Evolutionary conservation across 2,329 filamentous ascomycete genomes (phyloP), one percentile per base, ranked within the genome.

Genomic region (Fusarium siculi): DNA sequence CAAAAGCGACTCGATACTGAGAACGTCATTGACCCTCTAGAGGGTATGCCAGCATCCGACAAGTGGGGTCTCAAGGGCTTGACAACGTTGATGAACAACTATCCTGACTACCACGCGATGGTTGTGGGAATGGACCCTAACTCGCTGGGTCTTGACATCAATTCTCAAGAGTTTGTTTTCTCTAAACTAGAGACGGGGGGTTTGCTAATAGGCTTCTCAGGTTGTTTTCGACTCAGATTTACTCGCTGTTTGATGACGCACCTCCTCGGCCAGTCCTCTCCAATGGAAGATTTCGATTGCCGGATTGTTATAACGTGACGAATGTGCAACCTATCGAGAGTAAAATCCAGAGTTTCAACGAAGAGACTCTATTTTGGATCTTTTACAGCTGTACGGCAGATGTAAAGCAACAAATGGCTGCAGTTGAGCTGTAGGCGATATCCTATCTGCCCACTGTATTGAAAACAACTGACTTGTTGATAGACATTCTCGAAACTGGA

Each of bases 341-440:
- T 74, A 92, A 92, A 80, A 90, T 92, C 54, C 84, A 85, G 44
- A 91, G 87, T 71, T 92, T 92, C 80, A 92, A 91, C 73, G 90
- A 92, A 71, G 90, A 92, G 80, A 91, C 90, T 1, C 81, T 92
- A 53, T 89, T 92, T 80, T 91, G 89, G 86, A 92, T 92, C 72
- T 92, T 92, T 77, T 92, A 92, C 80, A 91, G 88, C 80, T 91
- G 88, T 67, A 89, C 90, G 12, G 84, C 87, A 49, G 90, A 92
- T 75, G 78, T 87, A 40, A 89, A 91, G 79, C 90, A 92, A 78
- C 87, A 90, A 53, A 82, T 91, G 81, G 90, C 90, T 6, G 90
- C 90, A 1, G 83, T 86, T 44, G 89, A 92, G 78, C 83, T 92
- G 89, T 92, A 82, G 81, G 88, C 74, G 18, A 36, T 7, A 2